Base-by-base conservation (phyloP, 2,329 filamentous ascomycete species). In the Fusarium equiseti region DNA sequence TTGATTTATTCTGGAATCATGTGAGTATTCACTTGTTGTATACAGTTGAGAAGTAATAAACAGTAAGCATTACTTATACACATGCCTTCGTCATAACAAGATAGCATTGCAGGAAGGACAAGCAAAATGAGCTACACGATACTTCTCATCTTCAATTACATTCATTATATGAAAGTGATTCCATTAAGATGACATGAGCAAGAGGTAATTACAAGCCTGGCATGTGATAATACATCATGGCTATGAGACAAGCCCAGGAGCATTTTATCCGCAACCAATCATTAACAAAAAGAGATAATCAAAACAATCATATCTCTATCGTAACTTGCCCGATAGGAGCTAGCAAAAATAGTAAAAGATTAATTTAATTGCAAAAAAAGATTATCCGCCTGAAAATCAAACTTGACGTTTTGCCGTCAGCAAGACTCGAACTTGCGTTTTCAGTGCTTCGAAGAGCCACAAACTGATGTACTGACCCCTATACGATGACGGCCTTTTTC, bases 391-490 rank as follows among this genome's bases (percentile, higher is more conserved):
- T 31, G 29, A 31, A 31, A 31, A 31, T 31, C 29, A 31, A 31
- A 31, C 29, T 31, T 31, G 29, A 31, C 29, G 29, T 31, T 51
- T 60, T 75, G 70, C 70, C 70, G 67, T 63, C 57, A 68, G 54
- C 64, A 68, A 71, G 72, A 77, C 71, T 77, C 74, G 74, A 77
- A 76, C 76, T 68, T 75, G 68, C 65, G 74, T 76, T 76, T 75
- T 70, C 73, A 76, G 74, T 76, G 75, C 61, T 68, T 76, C 46
- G 32, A 48, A 48, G 50, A 65, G 53, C 74, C 76, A 77, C 76
- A 77, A 77, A 75, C 71, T 76, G 71, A 67, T 74, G 74, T 77
- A 68, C 74, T 76, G 55, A 74, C 76, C 76, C 66, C 74, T 77
- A 76, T 71, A 77, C 75, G 68, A 76, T 64, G 59, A 67, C 68